Evolutionary conservation across 305 asterid genomes (phyloP), one percentile per base, ranked within the genome.

Genomic region (Fraxinus dipetala): DNA sequence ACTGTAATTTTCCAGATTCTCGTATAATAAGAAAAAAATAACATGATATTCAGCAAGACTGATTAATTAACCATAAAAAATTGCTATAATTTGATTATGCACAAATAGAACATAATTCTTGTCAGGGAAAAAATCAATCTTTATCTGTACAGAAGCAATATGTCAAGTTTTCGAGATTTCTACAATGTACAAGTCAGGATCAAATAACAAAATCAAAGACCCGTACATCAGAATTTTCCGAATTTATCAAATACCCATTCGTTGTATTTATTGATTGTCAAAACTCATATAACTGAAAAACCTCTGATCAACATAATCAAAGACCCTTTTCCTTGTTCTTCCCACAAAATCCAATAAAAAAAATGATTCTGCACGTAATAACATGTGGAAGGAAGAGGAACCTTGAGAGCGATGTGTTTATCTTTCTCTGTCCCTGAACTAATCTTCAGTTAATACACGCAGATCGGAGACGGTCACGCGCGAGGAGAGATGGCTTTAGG

Each of bases 361-460:
- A 69, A 1, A 0, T 11, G 31, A 69, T 54, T n/a, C 65, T 63
- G 34, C 34, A 0, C 34, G 18, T 63, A 63, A 63, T 63, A 20
- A 63, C 72, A 16, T 30, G 43, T 30, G 35, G 35, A 13, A 13
- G 72, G 75, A 31, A 76, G 2, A 61, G 26, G 34, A 69, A 88
- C 88, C 91, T 83, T 72, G 11, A 34, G 72, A 76, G 28, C 8
- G 81, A 67, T 36, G 75, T 74, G 31, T 11, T 70, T 76, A 61
- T 51, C 61, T 26, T 30, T 56, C 83, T 83, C 76, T 43, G 79
- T 32, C 83, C 76, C 79, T 16, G 78, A 34, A 35, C 77, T 67
- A 75, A 81, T 81, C 87, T 75, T 83, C 76, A 77, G 78, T 36
- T 80, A 65, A 45, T 82, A 77, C 84, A 73, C 86, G 35, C 85